These are phyloP conservation scores for Penicillium sp. DNA, from an alignment of 2,329 filamentous ascomycete species.

Conservation along the genomic window DNA sequence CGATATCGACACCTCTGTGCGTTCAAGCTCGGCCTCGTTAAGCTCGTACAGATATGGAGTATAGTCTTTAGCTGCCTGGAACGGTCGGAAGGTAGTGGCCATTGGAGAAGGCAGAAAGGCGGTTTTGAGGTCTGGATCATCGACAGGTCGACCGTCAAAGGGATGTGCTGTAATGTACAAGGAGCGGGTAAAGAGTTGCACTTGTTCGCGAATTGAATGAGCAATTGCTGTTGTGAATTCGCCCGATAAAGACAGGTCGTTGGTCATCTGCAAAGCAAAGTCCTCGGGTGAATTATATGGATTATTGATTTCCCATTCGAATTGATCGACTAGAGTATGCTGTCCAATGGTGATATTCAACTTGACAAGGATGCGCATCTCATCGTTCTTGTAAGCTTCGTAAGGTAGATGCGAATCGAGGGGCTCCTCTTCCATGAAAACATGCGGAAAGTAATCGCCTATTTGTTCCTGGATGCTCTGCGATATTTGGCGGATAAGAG, in stretches of 20 bases:
- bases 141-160: slow-evolving; percentile 89
- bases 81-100: slow-evolving; percentile 77
- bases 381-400: slow-evolving; percentile 94
- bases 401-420: slow-evolving; percentile 88
- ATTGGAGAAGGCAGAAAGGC: slow-evolving; percentile 84
- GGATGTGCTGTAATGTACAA: slow-evolving; percentile 90
- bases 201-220: slow-evolving; percentile 94
- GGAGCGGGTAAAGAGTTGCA: slow-evolving; percentile 88
- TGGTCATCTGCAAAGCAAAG: slow-evolving; percentile 84
- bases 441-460: slow-evolving; percentile 87
- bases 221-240: slow-evolving; percentile 98
- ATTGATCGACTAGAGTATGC: slow-evolving; percentile 91
- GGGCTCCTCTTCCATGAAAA: slow-evolving; percentile 83
- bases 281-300: slow-evolving; percentile 90
- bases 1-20: slow-evolving; percentile 87
- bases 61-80: slow-evolving; percentile 90
- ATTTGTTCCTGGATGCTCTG: slow-evolving; percentile 81
- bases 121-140: slow-evolving; percentile 82
- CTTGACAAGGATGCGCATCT: slow-evolving; percentile 95
- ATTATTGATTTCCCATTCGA: slow-evolving; percentile 99
- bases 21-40: slow-evolving; percentile 82
- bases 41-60: slow-evolving; percentile 92
- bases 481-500: slow-evolving; percentile 60
- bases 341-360: slow-evolving; percentile 96
- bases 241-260: slow-evolving; percentile 83